These are phyloP conservation scores for Acer negundo DNA, from an alignment of 345 rosid species.

Conservation along the genomic window DNA sequence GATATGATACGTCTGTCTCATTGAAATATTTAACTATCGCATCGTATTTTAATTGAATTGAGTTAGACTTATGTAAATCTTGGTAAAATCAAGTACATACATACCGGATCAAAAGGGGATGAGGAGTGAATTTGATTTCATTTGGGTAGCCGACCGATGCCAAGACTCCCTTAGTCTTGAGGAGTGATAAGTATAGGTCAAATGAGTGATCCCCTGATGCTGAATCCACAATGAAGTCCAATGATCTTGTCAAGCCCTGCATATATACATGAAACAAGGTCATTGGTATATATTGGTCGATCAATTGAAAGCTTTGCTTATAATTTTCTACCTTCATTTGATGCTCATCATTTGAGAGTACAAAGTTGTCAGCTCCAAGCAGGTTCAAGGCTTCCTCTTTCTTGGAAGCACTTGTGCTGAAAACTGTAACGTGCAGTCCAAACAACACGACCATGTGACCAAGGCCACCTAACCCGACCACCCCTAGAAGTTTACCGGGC, in stretches of 20 bases:
- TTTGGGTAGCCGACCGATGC: constrained; percentile 38
- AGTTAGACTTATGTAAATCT: no score
- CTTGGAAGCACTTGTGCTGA: constrained; percentile 42
- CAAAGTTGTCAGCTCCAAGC: constrained; percentile 42
- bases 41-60: no score
- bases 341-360: constrained; percentile 35
- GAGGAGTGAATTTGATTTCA: constrained; percentile 37
- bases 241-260: constrained; percentile 26
- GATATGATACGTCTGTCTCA: no score
- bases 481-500: constrained; percentile 45
- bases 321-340: constrained; percentile 31
- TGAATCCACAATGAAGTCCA: constrained; percentile 39
- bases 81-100: no score
- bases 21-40: no score
- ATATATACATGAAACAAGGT: background rate
- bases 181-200: constrained; percentile 36
- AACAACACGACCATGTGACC: constrained; percentile 54
- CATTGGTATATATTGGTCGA: no score
- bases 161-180: constrained; percentile 22
- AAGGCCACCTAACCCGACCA: constrained; percentile 49
- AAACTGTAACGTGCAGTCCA: constrained; percentile 42
- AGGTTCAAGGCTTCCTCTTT: constrained; percentile 42
- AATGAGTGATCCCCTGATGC: constrained; percentile 41
- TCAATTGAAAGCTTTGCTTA: background rate
- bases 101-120: constrained; percentile 10